A percentile compares a stretch with the other conserved stretches of the same genome.
Conservation (phyloP, 495 filamentous ascomycete species). For the Lineolata rhizophorae region DNA sequence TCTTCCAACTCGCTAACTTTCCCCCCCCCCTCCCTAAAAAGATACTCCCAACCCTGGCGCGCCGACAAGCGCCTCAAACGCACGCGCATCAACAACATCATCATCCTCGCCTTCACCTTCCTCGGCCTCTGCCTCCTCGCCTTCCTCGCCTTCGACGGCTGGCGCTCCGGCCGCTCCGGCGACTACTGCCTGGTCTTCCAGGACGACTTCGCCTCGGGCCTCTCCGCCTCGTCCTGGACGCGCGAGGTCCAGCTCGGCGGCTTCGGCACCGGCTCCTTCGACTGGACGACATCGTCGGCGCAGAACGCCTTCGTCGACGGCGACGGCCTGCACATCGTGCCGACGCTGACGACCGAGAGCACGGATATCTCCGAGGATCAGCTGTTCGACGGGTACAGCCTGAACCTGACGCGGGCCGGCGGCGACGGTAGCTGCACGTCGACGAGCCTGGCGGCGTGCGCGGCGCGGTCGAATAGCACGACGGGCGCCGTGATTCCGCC, state of each 20-base stretch:
- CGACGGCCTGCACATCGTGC: conserved; percentile 24
- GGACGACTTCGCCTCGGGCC: conserved; percentile 19
- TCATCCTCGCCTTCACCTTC: not conserved
- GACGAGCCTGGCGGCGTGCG: conserved; percentile 10
- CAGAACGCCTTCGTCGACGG: conserved; percentile 21
- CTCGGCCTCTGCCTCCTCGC: not conserved
- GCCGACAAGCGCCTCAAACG: not conserved
- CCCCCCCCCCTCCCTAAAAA: too few species aligned
- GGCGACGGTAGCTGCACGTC: conserved; percentile 15
- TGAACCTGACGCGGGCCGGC: conserved; percentile 19
- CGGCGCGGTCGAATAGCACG: conserved; percentile 16
- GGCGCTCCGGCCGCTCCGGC: conserved; percentile 43
- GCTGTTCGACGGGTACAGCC: conserved; percentile 10
- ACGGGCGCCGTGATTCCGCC: conserved; percentile 20
- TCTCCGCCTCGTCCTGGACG: conserved; percentile 21
- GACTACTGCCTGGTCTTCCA: conserved; percentile 20
- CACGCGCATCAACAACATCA: not conserved
- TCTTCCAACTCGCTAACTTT: too few species aligned
- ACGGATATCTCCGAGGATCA: conserved; percentile 17
- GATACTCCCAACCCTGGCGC: not conserved
- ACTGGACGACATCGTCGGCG: conserved; percentile 23
- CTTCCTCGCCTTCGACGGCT: conserved; percentile 37
- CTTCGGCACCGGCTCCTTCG: conserved; percentile 23
- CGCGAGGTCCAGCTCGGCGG: conserved; percentile 16
- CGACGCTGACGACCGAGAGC: conserved; percentile 21